phyloP scores from a whole-genome alignment of 345 rosid genomes.

The Salix arbutifolia region DNA sequence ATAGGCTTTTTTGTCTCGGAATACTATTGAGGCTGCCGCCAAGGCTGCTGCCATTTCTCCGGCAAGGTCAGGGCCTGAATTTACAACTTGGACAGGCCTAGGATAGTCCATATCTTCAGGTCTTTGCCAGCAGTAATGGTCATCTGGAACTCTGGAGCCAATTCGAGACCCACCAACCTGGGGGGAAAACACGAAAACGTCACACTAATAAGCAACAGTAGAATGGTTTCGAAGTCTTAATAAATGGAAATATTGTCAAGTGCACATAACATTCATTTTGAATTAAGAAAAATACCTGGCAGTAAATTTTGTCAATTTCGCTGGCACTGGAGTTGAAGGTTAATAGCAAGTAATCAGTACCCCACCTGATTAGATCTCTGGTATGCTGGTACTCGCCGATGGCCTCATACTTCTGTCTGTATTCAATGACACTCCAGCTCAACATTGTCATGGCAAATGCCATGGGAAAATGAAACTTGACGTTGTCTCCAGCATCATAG shows the following conservation, averaged over 20 bases:
- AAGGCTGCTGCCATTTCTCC: conserved; percentile 78
- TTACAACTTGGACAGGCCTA: conserved; percentile 35
- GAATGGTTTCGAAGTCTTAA: neutral
- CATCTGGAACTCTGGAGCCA: conserved; percentile 57
- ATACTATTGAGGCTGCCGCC: conserved; percentile 76
- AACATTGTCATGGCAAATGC: conserved; percentile 84
- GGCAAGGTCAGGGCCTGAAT: conserved; percentile 61
- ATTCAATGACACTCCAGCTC: conserved; percentile 91
- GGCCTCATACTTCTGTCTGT: conserved; percentile 56
- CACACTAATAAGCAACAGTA: neutral
- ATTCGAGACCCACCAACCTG: conserved; percentile 67
- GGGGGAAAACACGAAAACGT: neutral
- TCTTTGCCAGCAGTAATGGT: conserved; percentile 71
- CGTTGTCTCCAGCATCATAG: conserved; percentile 78
- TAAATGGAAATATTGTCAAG: neutral
- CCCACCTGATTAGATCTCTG: conserved; percentile 72
- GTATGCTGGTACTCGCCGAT: conserved; percentile 56
- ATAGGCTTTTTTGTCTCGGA: conserved; percentile 47
- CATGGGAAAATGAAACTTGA: conserved; percentile 86
- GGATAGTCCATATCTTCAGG: conserved; percentile 83
- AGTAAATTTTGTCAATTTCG: conserved; percentile 49
- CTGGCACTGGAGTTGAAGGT: conserved; percentile 74
- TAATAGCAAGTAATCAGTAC: conserved; percentile 75
- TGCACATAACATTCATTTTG: neutral
- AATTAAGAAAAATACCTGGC: conserved; percentile 41